A percentile compares a stretch with the other conserved stretches of the same genome.
Evolutionary conservation across 2,329 filamentous ascomycete species (phyloP).

Genomic region (Emydomyces testavorans): DNA sequence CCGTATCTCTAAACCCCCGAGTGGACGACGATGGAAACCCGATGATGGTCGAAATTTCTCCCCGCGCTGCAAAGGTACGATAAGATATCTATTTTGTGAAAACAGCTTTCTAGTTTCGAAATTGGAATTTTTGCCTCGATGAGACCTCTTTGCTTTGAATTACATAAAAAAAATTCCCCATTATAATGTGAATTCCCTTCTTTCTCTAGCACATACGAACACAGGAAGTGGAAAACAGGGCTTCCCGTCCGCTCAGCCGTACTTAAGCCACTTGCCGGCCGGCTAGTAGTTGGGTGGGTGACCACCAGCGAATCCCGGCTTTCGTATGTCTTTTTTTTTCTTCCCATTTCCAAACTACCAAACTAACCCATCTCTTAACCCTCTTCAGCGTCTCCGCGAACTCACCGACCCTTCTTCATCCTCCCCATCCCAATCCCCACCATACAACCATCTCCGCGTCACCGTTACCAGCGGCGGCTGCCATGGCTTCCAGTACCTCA

Average conservation of each 20-base stretch:
- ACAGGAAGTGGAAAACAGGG: constrained; percentile 38
- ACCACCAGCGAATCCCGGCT: constrained; percentile 38
- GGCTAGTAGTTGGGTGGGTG: constrained; percentile 40
- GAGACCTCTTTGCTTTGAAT: neutral
- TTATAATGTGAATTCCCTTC: constrained; percentile 15
- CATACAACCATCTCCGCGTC: constrained; percentile 75
- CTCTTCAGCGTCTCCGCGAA: constrained; percentile 51
- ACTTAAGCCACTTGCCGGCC: constrained; percentile 37
- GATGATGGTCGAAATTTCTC: constrained; percentile 72
- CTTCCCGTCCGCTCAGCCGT: constrained; percentile 39
- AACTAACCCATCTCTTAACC: neutral
- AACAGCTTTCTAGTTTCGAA: neutral
- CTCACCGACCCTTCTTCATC: constrained; percentile 51
- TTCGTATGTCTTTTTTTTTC: constrained; percentile 32
- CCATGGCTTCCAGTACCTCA: constrained; percentile 95
- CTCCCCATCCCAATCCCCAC: constrained; percentile 45
- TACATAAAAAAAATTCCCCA: too few relatives aligned
- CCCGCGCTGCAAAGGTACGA: constrained; percentile 64
- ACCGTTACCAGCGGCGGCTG: constrained; percentile 89
- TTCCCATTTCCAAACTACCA: constrained; percentile 11
- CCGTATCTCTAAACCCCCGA: constrained; percentile 54
- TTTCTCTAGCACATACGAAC: constrained; percentile 31
- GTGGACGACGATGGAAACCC: constrained; percentile 73
- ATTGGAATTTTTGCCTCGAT: neutral
- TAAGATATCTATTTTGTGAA: constrained; percentile 9